These are phyloP conservation scores for Hanseniaspora occidentalis DNA, from an alignment of 805 yeast species.

Conservation along the genomic window DNA sequence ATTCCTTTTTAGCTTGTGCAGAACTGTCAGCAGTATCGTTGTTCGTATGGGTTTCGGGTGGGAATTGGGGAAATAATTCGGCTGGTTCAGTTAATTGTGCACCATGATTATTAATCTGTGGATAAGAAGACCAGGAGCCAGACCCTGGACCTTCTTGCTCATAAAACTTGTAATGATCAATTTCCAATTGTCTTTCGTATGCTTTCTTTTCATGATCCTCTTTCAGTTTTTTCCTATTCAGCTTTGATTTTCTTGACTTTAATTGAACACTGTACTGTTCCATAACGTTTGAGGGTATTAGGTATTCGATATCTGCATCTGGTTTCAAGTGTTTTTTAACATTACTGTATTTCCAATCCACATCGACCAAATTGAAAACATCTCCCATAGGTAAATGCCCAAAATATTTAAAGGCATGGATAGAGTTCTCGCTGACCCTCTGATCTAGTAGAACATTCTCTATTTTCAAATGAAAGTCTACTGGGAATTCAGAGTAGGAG, in stretches of 20 bases:
- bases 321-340: conserved; percentile 30
- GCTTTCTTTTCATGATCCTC: conserved; percentile 50
- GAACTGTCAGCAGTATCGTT: not conserved
- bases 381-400: conserved; percentile 80
- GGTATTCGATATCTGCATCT: conserved; percentile 23
- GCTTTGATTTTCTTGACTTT: conserved; percentile 39
- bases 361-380: conserved; percentile 68
- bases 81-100: not conserved
- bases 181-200: conserved; percentile 48
- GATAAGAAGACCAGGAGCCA: not conserved
- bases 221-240: conserved; percentile 34
- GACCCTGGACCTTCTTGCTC: conserved; percentile 35
- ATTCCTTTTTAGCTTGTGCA: not conserved
- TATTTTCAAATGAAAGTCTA: conserved; percentile 43
- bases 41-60: too few relatives aligned
- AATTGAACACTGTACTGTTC: conserved; percentile 42
- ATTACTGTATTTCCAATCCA: conserved; percentile 57
- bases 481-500: conserved; percentile 55
- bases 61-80: not conserved
- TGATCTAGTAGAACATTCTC: conserved; percentile 62
- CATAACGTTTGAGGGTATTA: conserved; percentile 32
- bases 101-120: not conserved
- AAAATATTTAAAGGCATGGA: conserved; percentile 58
- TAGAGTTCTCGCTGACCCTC: conserved; percentile 2
- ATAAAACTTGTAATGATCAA: conserved; percentile 45